Percentiles rank a stretch among this genome's conserved stretches.
These are phyloP conservation scores for Aspergillus nidulans DNA, from an alignment of 495 filamentous ascomycete genomes.

Conservation along the genomic window DNA sequence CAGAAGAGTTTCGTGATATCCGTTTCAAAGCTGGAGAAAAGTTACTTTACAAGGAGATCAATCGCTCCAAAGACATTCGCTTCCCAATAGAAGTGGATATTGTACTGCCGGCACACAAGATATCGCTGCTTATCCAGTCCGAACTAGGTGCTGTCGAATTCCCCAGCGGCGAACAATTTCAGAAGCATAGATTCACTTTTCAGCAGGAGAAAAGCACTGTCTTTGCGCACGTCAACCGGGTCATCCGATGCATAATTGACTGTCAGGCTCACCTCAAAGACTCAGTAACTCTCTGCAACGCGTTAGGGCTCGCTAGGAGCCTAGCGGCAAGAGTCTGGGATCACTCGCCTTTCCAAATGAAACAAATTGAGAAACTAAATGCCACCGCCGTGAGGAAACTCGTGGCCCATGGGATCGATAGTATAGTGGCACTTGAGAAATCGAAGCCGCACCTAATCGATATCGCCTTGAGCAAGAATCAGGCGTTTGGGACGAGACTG, in stretches of 20 bases:
- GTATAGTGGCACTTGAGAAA: conserved; percentile 65
- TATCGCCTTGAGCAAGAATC: conserved; percentile 68
- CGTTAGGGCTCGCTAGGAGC: conserved; percentile 74
- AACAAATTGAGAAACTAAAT: conserved; percentile 81
- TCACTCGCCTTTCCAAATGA: conserved; percentile 74
- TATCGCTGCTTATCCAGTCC: conserved; percentile 80
- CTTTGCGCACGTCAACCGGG: conserved; percentile 67
- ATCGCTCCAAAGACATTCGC: conserved; percentile 65
- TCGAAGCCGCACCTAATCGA: conserved; percentile 71
- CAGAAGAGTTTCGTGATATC: conserved; percentile 73
- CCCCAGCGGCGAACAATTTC: conserved; percentile 56
- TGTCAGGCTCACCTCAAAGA: conserved; percentile 69
- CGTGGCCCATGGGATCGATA: conserved; percentile 63
- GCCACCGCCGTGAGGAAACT: conserved; percentile 74
- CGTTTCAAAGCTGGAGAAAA: conserved; percentile 73
- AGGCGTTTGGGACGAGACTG: conserved; percentile 74
- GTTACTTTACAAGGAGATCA: conserved; percentile 73
- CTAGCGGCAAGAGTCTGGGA: conserved; percentile 84
- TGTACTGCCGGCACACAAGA: conserved; percentile 69
- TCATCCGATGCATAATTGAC: conserved; percentile 83
- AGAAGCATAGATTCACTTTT: conserved; percentile 58
- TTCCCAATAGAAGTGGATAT: conserved; percentile 80
- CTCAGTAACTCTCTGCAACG: conserved; percentile 59
- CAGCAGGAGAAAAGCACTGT: conserved; percentile 65
- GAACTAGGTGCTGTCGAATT: conserved; percentile 74